Evolutionary conservation across 2,329 filamentous ascomycete genomes (phyloP), one percentile per base, ranked within the genome.

Genomic region (Clarireedia monteithiana): DNA sequence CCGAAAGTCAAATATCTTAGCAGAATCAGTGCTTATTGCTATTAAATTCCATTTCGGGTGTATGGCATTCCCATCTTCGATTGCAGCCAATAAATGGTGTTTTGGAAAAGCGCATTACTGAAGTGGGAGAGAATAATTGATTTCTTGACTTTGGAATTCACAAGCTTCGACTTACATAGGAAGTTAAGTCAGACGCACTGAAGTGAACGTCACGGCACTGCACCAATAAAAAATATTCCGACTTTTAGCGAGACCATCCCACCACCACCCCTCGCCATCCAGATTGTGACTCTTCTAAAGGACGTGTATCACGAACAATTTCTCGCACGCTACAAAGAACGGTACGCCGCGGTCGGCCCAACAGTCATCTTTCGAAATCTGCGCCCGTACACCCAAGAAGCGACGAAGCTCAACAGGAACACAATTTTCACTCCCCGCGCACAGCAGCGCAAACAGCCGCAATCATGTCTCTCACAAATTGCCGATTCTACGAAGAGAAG

Each of bases 401-500:
- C 53, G n/a, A 50, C 46, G 53, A 55, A 55, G 53, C 46, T 26
- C 27, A 50, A 55, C 48, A 34, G 30, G 52, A 47, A 6, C 48
- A 47, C 14, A 24, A 26, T 56, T n/a, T 36, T 48, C 46, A 48
- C 48, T 50, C 26, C 46, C 53, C 39, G 57, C 62, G 63, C 58
- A 59, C 57, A 47, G 58, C 58, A 54, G 49, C 62, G 60, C 59
- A 60, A 59, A 51, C 46, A 61, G 72, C 75, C 78, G 77, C 80
- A 82, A 88, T 72, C 69, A 95, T 95, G 89, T 95, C 91, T 76
- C 84, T 95, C 79, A 94, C 89, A 72, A 95, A 95, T 78, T 95
- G 89, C 76, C 90, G 91, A 69, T 96, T 95, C 76, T 96, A 96
- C 74, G 91, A 96, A 81, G 90, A 96, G 78, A 95, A 95, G 76